These are phyloP conservation scores for Trametes pubescens DNA, from an alignment of 1,284 basidiomycete genomes.

Conservation along the genomic window DNA sequence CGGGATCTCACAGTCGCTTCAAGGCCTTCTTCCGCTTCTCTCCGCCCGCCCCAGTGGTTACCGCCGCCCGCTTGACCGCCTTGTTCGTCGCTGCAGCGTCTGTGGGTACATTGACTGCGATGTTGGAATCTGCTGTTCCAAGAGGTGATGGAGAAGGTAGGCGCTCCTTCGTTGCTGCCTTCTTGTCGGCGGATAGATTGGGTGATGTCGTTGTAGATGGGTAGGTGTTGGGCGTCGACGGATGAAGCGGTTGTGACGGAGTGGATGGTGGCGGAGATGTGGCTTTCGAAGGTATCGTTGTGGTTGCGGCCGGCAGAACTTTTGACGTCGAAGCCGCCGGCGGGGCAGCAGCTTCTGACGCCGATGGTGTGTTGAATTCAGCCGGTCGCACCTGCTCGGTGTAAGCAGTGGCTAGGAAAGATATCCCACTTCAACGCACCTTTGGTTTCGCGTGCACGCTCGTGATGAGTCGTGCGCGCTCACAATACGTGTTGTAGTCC, in stretches of 20 bases:
- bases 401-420: background rate
- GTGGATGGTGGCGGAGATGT: slow-evolving; percentile 20
- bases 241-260: slow-evolving; percentile 47
- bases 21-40: slow-evolving; percentile 88
- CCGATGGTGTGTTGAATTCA: slow-evolving; percentile 67
- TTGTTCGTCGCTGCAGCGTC: slow-evolving; percentile 51
- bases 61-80: slow-evolving; percentile 73
- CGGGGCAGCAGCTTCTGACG: slow-evolving; percentile 39
- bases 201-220: slow-evolving; percentile 46
- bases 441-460: slow-evolving; percentile 83
- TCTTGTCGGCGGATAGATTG: slow-evolving; percentile 50
- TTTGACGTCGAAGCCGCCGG: slow-evolving; percentile 34
- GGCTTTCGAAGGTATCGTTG: slow-evolving; percentile 31
- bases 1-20: slow-evolving; percentile 65
- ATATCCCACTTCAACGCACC: slow-evolving; percentile 35
- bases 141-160: slow-evolving; percentile 69
- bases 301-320: slow-evolving; percentile 23
- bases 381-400: slow-evolving; percentile 58
- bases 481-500: slow-evolving; percentile 87
- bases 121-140: slow-evolving; percentile 73
- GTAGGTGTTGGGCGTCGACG: slow-evolving; percentile 51
- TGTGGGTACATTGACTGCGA: slow-evolving; percentile 51
- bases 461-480: slow-evolving; percentile 84
- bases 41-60: slow-evolving; percentile 56
- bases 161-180: slow-evolving; percentile 57